These are phyloP conservation scores for Cadophora gregata DNA, from an alignment of 2,329 filamentous ascomycete genomes.

Conservation along the genomic window DNA sequence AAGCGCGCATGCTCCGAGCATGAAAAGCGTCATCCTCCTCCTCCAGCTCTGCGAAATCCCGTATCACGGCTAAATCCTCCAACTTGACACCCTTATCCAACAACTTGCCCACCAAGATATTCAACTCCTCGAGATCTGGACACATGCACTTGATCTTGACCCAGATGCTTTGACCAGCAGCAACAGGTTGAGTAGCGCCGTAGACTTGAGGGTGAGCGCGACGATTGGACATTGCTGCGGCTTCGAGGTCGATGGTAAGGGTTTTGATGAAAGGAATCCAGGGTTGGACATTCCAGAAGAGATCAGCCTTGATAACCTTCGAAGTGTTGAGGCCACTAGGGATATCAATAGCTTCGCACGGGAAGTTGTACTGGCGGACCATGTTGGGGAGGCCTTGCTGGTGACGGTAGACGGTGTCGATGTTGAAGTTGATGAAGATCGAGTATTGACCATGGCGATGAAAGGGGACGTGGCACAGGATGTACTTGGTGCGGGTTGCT, in stretches of 20 bases:
- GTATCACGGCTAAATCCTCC: neutral
- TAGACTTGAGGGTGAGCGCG: no score
- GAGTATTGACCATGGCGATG: neutral
- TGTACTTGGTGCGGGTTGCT: neutral
- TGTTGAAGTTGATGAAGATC: conserved; percentile 18
- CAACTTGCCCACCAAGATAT: neutral
- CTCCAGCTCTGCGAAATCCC: neutral
- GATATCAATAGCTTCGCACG: neutral
- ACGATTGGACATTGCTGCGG: neutral
- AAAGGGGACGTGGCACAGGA: neutral
- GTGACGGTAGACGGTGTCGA: conserved; percentile 15
- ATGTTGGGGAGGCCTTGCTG: conserved; percentile 9
- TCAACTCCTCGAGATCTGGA: conserved; percentile 15
- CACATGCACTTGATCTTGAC: conserved; percentile 3
- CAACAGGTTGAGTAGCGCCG: neutral
- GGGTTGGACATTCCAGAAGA: conserved; percentile 6
- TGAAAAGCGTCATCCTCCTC: neutral
- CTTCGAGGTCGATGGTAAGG: neutral
- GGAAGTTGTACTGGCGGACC: neutral
- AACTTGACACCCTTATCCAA: neutral
- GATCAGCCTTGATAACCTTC: neutral
- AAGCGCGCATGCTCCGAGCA: no score
- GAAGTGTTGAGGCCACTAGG: neutral
- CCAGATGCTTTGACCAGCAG: neutral
- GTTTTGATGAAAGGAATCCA: neutral